Evolutionary conservation across 1,139 yeast species (phyloP).

Genomic region (Hyphopichia pseudoburtonii): DNA sequence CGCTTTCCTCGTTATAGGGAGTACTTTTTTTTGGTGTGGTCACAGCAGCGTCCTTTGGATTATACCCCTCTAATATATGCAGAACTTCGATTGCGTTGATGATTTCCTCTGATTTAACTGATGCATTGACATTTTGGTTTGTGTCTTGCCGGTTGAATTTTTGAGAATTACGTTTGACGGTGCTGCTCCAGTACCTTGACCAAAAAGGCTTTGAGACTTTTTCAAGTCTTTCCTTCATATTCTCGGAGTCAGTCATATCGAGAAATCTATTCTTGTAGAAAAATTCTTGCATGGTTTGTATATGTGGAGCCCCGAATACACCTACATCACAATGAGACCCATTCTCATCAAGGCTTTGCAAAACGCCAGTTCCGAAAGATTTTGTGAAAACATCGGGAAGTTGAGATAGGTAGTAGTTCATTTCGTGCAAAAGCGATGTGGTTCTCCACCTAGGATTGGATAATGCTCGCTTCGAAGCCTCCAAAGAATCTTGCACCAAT

Average conservation of each 20-base stretch:
- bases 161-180: slow-evolving; percentile 31
- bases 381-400: slow-evolving; percentile 40
- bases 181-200: slow-evolving; percentile 51
- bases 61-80: slow-evolving; percentile 8
- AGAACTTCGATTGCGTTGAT: slow-evolving; percentile 12
- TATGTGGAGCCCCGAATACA: slow-evolving; percentile 61
- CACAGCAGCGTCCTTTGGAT: background rate
- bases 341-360: slow-evolving; percentile 15
- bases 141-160: slow-evolving; percentile 31
- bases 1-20: slow-evolving; percentile 4
- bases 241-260: slow-evolving; percentile 24
- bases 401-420: slow-evolving; percentile 52
- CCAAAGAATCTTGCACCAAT: slow-evolving; percentile 42
- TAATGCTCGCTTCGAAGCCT: slow-evolving; percentile 48
- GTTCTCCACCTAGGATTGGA: slow-evolving; percentile 56
- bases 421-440: slow-evolving; percentile 58
- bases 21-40: slow-evolving; percentile 4
- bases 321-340: slow-evolving; percentile 27
- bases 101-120: slow-evolving; percentile 15
- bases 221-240: slow-evolving; percentile 27
- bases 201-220: slow-evolving; percentile 45
- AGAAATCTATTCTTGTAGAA: slow-evolving; percentile 53
- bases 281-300: slow-evolving; percentile 51
- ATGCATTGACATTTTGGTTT: slow-evolving; percentile 16
- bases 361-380: slow-evolving; percentile 44